Evolutionary conservation across 2,329 filamentous ascomycete species (phyloP), one percentile per base, ranked within the genome.

Genomic region (Dothideomycetes sp.): DNA sequence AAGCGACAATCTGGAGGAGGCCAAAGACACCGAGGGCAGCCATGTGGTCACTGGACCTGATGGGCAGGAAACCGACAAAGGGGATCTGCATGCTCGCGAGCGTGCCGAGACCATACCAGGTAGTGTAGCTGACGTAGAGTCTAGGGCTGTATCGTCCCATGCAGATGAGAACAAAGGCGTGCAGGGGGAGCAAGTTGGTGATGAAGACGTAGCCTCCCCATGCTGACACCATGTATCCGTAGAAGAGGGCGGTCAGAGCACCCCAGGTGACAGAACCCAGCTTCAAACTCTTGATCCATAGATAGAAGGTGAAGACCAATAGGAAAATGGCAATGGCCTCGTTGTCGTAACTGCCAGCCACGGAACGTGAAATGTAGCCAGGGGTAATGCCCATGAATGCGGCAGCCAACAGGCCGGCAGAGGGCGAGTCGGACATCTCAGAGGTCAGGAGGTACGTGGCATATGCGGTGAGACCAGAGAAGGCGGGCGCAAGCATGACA

Each of bases 151-250:
- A 98, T 44, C 91, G 73, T 37, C 93, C 93, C 89, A 98, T 98
- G 66, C 83, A 85, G 56, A 98, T 81, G 50, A 98, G 73, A 34
- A 94, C 86, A 53, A 98, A 88, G 5, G 85, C 80, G 63, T 98
- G 91, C 50, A 98, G 76, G 29, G 91, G 91, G 44, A 98, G 79
- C 64, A 98, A 69, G 61, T 94, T 95, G 45, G 93, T 98, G 58
- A 98, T 98, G 75, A 98, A 98, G 55, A 94, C 91, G 63, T 98
- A 98, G 58, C 91, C 91, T 73, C 91, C 91, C 91, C 91, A 98
- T 14, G 93, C 94, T 36, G 89, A 91, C 48, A 98, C 91, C 91
- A 98, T 98, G 77, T 98, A 98, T 57, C 91, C 91, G 65, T 98
- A 98, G 68, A 93, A 96, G 40, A 98, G 73, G 32, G 91, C 91